Evolutionary conservation across 73 alveolate genomes (phyloP), one percentile per base, ranked within the genome.

Genomic region (Paraurostyla sp.): DNA sequence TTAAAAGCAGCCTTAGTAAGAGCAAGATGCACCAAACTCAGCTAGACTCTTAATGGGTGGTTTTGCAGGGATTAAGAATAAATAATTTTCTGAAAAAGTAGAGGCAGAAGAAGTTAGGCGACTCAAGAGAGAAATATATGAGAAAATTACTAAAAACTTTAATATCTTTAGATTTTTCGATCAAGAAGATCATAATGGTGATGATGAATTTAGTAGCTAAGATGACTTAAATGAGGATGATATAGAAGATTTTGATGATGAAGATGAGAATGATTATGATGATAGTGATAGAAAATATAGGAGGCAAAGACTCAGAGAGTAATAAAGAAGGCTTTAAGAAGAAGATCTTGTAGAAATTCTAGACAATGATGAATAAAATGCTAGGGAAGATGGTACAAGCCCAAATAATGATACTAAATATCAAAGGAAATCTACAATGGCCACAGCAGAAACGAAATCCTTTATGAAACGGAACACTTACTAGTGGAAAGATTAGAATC

Each of bases 41-140:
- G 82, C 82, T 6, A 65, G 82, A 65, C 58, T 65, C 23, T 22
- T 65, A 15, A 65, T 65, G 82, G 82, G 82, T 22, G 82, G 82
- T 11, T 65, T 65, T 65, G 82, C 82, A 1, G 82, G 82, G n/a
- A 65, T 65, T 6, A 65, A 65, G 41, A 4, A 33, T 6, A 65
- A 65, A 38, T 38, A 65, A 38, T 65, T 65, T 36, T 65, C 82
- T 15, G 82, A 65, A 38, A 65, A 65, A 65, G 40, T 30, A 6
- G 58, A 65, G 7, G 35, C 82, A 65, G 82, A 65, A 11, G 82
- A 65, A 40, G 41, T 65, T 1, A 6, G 13, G 46, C 35, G 42
- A 38, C 58, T 65, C 1, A 65, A 65, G 82, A 65, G 25, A 40
- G 82, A 65, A 38, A 65, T 65, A 0, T 65, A 65, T 38, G 82